Evolutionary conservation across 345 rosid genomes (phyloP).

Genomic region (Anacardium occidentale): DNA sequence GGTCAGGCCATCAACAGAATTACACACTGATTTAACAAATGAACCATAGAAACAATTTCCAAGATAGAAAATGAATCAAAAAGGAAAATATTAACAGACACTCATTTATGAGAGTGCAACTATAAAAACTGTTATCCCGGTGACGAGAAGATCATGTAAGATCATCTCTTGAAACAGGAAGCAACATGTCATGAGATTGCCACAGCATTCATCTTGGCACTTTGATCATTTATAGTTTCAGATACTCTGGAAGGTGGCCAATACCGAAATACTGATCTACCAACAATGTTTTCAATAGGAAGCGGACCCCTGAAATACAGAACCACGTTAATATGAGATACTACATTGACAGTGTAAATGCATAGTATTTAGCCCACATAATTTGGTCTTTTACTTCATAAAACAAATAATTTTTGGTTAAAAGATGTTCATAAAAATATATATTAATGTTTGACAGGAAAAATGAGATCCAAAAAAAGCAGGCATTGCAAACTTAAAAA

Average conservation of each 20-base stretch:
- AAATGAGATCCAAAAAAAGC: neutral
- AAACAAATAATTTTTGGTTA: neutral
- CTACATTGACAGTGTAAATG: neutral
- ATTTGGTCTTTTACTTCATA: neutral
- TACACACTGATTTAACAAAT: conserved; percentile 19
- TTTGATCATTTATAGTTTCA: conserved; percentile 43
- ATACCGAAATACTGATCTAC: conserved; percentile 71
- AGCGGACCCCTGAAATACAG: conserved; percentile 73
- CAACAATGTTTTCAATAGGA: conserved; percentile 58
- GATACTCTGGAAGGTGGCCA: conserved; percentile 82
- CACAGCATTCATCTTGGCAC: conserved; percentile 26
- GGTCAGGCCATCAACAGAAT: conserved; percentile 15
- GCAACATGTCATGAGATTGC: conserved; percentile 45
- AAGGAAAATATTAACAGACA: conserved; percentile 16
- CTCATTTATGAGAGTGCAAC: conserved; percentile 16
- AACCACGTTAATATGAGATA: conserved; percentile 2
- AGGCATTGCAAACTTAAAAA: neutral
- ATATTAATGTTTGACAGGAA: neutral
- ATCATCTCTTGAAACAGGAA: conserved; percentile 11
- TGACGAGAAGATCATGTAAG: no score
- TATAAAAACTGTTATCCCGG: neutral
- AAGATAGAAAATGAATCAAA: neutral
- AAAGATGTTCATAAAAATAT: neutral
- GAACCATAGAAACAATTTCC: conserved; percentile 23
- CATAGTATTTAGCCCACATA: neutral